phyloP scores from a whole-genome alignment of 1,284 basidiomycete species.

The Pseudozyma sp. region DNA sequence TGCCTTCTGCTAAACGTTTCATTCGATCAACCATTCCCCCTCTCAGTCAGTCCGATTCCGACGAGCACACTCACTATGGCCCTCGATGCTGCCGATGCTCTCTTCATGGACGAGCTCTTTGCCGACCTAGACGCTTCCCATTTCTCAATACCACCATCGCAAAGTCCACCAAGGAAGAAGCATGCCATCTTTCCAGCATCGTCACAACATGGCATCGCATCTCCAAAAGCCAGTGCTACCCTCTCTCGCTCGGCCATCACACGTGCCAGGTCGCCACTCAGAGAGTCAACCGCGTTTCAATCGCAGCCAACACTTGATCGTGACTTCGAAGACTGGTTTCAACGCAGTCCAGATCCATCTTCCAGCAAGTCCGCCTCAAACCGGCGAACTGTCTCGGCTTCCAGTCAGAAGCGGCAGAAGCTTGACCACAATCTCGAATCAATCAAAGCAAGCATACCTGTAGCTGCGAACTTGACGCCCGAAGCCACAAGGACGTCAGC shows the following conservation, averaged over 20 bases:
- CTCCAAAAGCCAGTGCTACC: background rate
- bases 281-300: constrained; percentile 22
- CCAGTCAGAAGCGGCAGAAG: constrained; percentile 29
- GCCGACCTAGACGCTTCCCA: constrained; percentile 47
- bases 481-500: background rate
- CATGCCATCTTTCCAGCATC: background rate
- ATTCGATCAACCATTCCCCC: no score
- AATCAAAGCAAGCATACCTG: background rate
- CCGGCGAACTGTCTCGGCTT: constrained; percentile 22
- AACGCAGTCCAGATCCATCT: background rate
- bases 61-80: constrained; percentile 15
- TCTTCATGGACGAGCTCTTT: constrained; percentile 50
- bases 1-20: no score
- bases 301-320: constrained; percentile 14
- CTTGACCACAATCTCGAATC: constrained; percentile 3
- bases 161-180: constrained; percentile 40
- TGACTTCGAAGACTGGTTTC: constrained; percentile 29
- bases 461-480: background rate
- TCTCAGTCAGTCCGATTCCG: background rate
- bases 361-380: background rate
- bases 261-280: constrained; percentile 21
- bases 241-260: background rate
- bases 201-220: constrained; percentile 2
- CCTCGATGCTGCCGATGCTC: constrained; percentile 36
- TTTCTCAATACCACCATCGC: constrained; percentile 44